Evolutionary conservation across 2,329 filamentous ascomycete species (phyloP).

Genomic region (Thyridium curvatum): DNA sequence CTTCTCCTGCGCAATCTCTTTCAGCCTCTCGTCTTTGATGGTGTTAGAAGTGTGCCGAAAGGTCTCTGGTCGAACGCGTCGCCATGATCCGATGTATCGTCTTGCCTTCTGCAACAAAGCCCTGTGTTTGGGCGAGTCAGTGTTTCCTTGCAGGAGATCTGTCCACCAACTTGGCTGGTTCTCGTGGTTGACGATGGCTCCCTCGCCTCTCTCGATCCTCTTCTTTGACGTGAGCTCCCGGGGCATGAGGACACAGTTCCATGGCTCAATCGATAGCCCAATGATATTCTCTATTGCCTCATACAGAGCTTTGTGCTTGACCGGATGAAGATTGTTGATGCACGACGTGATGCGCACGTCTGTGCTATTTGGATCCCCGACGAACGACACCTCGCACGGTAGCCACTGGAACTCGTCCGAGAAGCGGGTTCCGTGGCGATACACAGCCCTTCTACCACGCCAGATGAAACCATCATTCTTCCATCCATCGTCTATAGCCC

Average conservation of each 20-base stretch:
- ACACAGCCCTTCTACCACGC: not conserved
- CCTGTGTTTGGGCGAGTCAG: not conserved
- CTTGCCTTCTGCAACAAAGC: not conserved
- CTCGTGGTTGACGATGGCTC: not conserved
- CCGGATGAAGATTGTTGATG: conserved; percentile 38
- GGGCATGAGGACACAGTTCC: conserved; percentile 28
- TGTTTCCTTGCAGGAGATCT: not conserved
- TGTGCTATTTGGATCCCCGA: conserved; percentile 11
- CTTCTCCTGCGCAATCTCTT: not conserved
- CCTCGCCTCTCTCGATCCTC: not conserved
- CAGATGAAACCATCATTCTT: not conserved
- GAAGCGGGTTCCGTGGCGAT: conserved; percentile 6
- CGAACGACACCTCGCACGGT: conserved; percentile 27
- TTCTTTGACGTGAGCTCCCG: not conserved
- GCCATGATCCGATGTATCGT: too few relatives aligned
- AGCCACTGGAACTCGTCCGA: conserved; percentile 25
- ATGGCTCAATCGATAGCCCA: conserved; percentile 28
- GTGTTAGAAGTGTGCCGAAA: too few relatives aligned
- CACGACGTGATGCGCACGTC: conserved; percentile 30
- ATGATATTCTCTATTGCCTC: conserved; percentile 26
- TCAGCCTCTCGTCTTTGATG: too few relatives aligned
- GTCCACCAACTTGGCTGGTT: not conserved
- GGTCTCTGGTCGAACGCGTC: too few relatives aligned
- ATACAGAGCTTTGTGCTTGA: conserved; percentile 23
- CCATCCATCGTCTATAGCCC: not conserved